phyloP scores from a whole-genome alignment of 768 basidiomycete species.

The Lyophyllum shimeji region DNA sequence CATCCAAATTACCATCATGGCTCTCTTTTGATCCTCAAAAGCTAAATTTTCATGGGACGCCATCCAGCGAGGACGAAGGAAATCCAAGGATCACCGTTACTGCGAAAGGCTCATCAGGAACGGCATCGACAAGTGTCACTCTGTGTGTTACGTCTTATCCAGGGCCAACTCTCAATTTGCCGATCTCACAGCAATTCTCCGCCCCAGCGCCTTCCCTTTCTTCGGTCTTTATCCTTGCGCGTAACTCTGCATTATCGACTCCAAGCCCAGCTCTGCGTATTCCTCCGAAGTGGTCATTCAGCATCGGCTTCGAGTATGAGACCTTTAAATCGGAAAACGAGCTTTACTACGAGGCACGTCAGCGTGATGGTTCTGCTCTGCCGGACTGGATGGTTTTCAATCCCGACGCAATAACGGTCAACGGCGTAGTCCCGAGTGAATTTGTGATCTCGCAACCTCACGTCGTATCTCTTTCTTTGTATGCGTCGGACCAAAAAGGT shows the following conservation, averaged over 20 bases:
- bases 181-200: slow-evolving; percentile 62
- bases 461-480: slow-evolving; percentile 52
- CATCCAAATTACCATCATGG: slow-evolving; percentile 70
- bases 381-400: slow-evolving; percentile 81
- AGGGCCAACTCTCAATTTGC: slow-evolving; percentile 50
- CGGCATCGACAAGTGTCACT: slow-evolving; percentile 51
- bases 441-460: slow-evolving; percentile 36
- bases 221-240: slow-evolving; percentile 70
- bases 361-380: slow-evolving; percentile 64
- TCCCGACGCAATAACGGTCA: slow-evolving; percentile 64
- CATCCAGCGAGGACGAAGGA: slow-evolving; percentile 62
- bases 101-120: slow-evolving; percentile 54
- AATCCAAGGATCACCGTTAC: slow-evolving; percentile 58
- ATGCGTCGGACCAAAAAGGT: slow-evolving; percentile 72
- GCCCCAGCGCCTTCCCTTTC: slow-evolving; percentile 63
- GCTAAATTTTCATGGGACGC: slow-evolving; percentile 68
- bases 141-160: slow-evolving; percentile 57
- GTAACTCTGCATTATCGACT: slow-evolving; percentile 54
- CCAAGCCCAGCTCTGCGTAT: slow-evolving; percentile 63
- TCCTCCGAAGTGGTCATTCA: slow-evolving; percentile 86
- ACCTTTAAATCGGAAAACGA: slow-evolving; percentile 53
- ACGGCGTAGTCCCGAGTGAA: slow-evolving; percentile 69
- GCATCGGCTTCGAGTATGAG: slow-evolving; percentile 73
- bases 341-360: slow-evolving; percentile 64
- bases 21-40: slow-evolving; percentile 64